These are phyloP conservation scores for Linnemannia schmuckeri DNA, from an alignment of 192 early-diverging fungal genomes.

Conservation along the genomic window DNA sequence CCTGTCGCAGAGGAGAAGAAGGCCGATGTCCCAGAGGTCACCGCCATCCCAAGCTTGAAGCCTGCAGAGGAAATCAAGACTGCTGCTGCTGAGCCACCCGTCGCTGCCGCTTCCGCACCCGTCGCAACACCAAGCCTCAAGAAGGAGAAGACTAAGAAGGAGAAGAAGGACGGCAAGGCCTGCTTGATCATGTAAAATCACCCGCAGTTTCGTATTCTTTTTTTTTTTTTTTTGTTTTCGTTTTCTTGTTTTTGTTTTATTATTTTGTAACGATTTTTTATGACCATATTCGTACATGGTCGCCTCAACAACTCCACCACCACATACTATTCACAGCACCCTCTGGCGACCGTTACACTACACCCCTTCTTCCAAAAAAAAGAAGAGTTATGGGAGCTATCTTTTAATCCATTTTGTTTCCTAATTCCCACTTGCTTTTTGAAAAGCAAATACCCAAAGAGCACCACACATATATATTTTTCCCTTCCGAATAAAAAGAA, in stretches of 20 bases:
- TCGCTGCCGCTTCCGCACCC: not conserved
- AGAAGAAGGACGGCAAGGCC: slow-evolving; percentile 46
- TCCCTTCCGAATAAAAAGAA: not conserved
- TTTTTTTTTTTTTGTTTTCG: slow-evolving; percentile 18
- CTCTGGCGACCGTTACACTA: not conserved
- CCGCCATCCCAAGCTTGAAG: slow-evolving; percentile 44
- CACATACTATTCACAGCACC: not conserved
- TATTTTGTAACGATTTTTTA: slow-evolving; percentile 7
- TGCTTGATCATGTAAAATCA: slow-evolving; percentile 51
- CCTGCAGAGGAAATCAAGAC: slow-evolving; percentile 42
- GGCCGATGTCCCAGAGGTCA: slow-evolving; percentile 36
- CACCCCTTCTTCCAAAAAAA: not conserved
- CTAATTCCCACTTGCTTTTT: slow-evolving; percentile 8
- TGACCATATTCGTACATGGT: not conserved
- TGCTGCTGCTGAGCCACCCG: slow-evolving; percentile 2
- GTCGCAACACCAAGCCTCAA: slow-evolving; percentile 18
- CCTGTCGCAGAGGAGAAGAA: slow-evolving; percentile 26
- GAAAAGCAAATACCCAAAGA: slow-evolving; percentile 11
- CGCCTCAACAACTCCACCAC: not conserved
- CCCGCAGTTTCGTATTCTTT: not conserved
- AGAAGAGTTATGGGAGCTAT: not conserved
- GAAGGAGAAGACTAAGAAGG: slow-evolving; percentile 52
- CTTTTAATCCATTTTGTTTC: slow-evolving; percentile 1
- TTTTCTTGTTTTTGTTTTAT: not conserved
- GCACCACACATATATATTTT: not conserved